phyloP scores from a whole-genome alignment of 495 filamentous ascomycete genomes.

The Trichocladium uniseriatum region DNA sequence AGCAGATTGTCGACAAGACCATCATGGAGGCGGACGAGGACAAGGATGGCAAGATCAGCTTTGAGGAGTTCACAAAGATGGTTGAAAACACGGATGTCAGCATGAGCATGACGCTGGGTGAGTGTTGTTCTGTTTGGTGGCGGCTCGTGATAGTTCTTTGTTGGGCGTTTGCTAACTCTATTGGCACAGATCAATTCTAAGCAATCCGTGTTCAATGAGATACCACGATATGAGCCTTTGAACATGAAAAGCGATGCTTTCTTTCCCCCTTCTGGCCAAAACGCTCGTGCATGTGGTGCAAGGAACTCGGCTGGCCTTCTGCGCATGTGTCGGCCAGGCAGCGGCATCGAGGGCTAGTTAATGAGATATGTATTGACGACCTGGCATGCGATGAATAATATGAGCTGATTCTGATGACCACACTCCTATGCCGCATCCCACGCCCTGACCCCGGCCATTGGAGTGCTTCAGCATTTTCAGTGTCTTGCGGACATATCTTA shows the following conservation, averaged over 20 bases:
- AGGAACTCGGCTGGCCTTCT: not conserved
- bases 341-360: not conserved
- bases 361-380: not conserved
- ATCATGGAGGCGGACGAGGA: slow-evolving; percentile 99
- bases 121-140: not conserved
- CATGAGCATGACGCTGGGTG: slow-evolving; percentile 49
- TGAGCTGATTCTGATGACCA: not conserved
- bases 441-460: too few relatives aligned
- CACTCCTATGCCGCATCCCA: too few relatives aligned
- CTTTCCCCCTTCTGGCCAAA: not conserved
- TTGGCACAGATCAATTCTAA: not conserved
- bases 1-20: slow-evolving; percentile 98
- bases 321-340: not conserved
- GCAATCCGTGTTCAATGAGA: not conserved
- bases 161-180: not conserved
- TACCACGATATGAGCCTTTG: not conserved
- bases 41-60: slow-evolving; percentile 95
- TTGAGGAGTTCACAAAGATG: slow-evolving; percentile 98
- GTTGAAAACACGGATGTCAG: slow-evolving; percentile 96
- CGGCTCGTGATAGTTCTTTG: not conserved
- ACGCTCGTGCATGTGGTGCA: not conserved
- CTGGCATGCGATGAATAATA: not conserved
- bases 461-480: too few relatives aligned
- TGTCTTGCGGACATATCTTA: too few relatives aligned
- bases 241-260: not conserved